Base-by-base conservation (phyloP, 2,329 filamentous ascomycete species). In the Pseudocercospora pini-densiflorae region DNA sequence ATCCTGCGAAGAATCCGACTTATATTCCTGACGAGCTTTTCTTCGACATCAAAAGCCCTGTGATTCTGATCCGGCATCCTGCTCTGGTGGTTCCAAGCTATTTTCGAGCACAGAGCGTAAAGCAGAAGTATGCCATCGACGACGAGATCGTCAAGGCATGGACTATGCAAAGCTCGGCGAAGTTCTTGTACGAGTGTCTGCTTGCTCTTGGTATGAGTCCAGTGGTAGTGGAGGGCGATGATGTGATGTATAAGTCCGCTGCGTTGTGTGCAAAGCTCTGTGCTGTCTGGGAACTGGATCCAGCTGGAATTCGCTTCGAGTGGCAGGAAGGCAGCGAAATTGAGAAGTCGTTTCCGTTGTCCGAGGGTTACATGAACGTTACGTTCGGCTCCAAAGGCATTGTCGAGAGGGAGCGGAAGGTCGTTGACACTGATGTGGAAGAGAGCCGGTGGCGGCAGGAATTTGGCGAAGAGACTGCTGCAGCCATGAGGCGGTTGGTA, bases 81-180 rank as follows among this genome's bases (percentile, higher is more conserved):
- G 55, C 55, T 36, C 16, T 36, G 16, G 55, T 59, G 16, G 23
- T 59, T 36, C 55, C 55, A 12, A 36, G 29, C 9, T 59, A 59
- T 36, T 59, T 36, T 23, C 55, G 55, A 31, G 31, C 55, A 12
- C 55, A 59, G 16, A 31, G 12, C 14, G 16, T 31, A 5, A 59
- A 59, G 55, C 55, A 59, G 55, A 59, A 59, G 31, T 59, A 19
- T 23, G 55, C 55, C 6, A 59, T 59, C 19, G 31, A n/a, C 6
- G 55, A 59, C 12, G 55, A 59, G n/a, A 31, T 36, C 14, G 36
- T 59, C 8, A 27, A 12, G 23, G 31, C 55, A 7, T 59, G 55
- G 55, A 59, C 55, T 10, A 36, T 36, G 55, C 55, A 59, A 21
- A 59, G 21, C n/a, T 21, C 36, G 3, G 55, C 29, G 16, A 27